Percentiles rank a stretch among this genome's conserved stretches.
Evolutionary conservation across 345 rosid genomes (phyloP).

Genomic region (Citrus cavaleriei): DNA sequence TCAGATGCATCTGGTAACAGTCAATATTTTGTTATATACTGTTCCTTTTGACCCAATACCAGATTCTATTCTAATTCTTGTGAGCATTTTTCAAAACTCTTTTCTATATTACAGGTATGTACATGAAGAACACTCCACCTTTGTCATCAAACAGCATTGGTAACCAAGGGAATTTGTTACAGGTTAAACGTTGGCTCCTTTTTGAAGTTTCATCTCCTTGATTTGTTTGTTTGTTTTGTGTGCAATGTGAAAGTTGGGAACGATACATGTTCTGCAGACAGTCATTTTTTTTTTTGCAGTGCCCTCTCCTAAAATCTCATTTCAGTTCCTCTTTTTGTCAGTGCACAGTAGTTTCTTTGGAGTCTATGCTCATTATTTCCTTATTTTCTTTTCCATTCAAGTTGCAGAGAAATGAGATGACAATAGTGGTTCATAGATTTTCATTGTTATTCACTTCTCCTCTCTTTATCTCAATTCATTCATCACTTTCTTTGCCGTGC

Average conservation of each 20-base stretch:
- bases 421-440: neutral
- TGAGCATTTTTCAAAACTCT: neutral
- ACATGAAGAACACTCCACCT: constrained; percentile 61
- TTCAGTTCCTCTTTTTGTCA: neutral
- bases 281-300: neutral
- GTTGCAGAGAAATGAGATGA: neutral
- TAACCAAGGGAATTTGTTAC: constrained; percentile 64
- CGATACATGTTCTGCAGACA: neutral
- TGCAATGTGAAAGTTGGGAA: neutral
- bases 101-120: constrained; percentile 47
- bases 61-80: constrained; percentile 5
- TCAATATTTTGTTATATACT: neutral
- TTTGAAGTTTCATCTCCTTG: neutral
- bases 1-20: constrained; percentile 57
- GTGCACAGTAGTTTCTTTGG: neutral
- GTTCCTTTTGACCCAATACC: neutral
- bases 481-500: neutral
- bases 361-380: neutral
- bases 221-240: neutral
- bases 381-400: neutral
- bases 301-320: neutral
- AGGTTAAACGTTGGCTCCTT: constrained; percentile 41
- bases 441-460: neutral
- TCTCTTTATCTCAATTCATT: neutral
- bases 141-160: constrained; percentile 46